Evolutionary conservation across 2,329 filamentous ascomycete species (phyloP).

Genomic region (Metarhizium humberi): DNA sequence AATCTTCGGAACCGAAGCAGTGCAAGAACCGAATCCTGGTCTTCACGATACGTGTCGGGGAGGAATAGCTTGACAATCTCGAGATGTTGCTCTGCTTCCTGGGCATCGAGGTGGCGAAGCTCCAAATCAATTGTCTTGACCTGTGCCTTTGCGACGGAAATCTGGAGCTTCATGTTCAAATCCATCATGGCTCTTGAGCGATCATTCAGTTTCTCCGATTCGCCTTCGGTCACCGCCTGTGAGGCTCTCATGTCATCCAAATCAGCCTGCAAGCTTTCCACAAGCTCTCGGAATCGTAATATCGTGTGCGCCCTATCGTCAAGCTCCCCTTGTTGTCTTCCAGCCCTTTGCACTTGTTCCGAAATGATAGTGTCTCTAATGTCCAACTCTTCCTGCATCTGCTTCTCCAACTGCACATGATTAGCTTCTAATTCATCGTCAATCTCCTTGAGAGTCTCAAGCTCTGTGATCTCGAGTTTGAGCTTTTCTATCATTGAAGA

Average conservation of each 20-base stretch:
- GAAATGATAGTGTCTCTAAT: slow-evolving; percentile 74
- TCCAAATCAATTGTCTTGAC: slow-evolving; percentile 92
- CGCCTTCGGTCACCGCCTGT: slow-evolving; percentile 83
- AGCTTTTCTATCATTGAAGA: slow-evolving; percentile 78
- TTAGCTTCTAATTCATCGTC: slow-evolving; percentile 93
- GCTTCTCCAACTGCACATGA: slow-evolving; percentile 85
- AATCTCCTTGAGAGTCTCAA: slow-evolving; percentile 83
- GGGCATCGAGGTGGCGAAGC: slow-evolving; percentile 73
- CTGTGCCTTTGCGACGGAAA: slow-evolving; percentile 83
- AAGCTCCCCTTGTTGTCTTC: slow-evolving; percentile 68
- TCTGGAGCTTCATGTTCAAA: slow-evolving; percentile 86
- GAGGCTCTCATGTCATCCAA: slow-evolving; percentile 88
- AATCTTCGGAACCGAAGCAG: slow-evolving; percentile 82
- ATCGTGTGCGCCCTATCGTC: slow-evolving; percentile 89
- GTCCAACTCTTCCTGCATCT: slow-evolving; percentile 88
- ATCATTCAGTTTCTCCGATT: slow-evolving; percentile 81
- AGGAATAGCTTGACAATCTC: slow-evolving; percentile 83
- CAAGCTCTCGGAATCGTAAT: slow-evolving; percentile 78
- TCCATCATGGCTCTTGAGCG: slow-evolving; percentile 94
- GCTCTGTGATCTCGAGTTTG: slow-evolving; percentile 71
- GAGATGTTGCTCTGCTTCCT: slow-evolving; percentile 81
- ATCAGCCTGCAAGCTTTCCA: slow-evolving; percentile 75
- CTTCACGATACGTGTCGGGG: slow-evolving; percentile 71
- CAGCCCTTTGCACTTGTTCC: slow-evolving; percentile 67
- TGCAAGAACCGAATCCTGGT: slow-evolving; percentile 80